Evolutionary conservation across 2,329 filamentous ascomycete species (phyloP).

Genomic region (Claviceps sp.): DNA sequence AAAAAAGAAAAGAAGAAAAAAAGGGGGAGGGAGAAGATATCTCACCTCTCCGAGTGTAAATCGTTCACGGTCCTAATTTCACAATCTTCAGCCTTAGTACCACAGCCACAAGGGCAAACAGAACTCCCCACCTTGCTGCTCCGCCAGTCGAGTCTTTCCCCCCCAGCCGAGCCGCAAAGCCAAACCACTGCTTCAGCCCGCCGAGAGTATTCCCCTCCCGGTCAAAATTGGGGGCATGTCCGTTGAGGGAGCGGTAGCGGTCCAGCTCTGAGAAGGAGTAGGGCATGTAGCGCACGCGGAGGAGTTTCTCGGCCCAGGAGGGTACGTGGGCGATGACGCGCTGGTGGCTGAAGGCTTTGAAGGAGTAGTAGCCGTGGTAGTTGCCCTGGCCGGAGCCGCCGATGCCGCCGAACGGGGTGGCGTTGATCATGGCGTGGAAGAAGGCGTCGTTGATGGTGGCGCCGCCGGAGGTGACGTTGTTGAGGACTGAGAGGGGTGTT

Average conservation of each 20-base stretch:
- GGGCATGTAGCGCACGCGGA: constrained; percentile 56
- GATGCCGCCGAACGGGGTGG: constrained; percentile 35
- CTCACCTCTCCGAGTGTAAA: too few relatives aligned
- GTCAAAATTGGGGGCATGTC: constrained; percentile 45
- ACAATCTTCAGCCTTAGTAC: too few relatives aligned
- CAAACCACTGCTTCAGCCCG: constrained; percentile 41
- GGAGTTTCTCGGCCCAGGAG: constrained; percentile 30
- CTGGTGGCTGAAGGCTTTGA: constrained; percentile 29
- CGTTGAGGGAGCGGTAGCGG: constrained; percentile 29
- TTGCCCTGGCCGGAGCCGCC: constrained; percentile 33
- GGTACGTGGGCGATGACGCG: constrained; percentile 24
- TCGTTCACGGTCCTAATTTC: too few relatives aligned
- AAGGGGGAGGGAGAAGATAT: too few relatives aligned
- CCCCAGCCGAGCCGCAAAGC: constrained; percentile 38
- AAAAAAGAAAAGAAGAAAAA: too few relatives aligned
- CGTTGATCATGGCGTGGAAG: constrained; percentile 27
- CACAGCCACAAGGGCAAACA: too few relatives aligned
- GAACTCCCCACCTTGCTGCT: too few relatives aligned
- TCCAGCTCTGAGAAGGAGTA: constrained; percentile 35
- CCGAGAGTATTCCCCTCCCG: constrained; percentile 39
- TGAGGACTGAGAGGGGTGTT: constrained; percentile 15
- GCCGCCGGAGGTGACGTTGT: constrained; percentile 31
- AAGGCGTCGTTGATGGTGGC: constrained; percentile 37
- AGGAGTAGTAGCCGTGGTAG: constrained; percentile 35
- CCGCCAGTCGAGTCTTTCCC: constrained; percentile 31